These are phyloP conservation scores for Lentinula boryana DNA, from an alignment of 768 basidiomycete species.

Conservation along the genomic window DNA sequence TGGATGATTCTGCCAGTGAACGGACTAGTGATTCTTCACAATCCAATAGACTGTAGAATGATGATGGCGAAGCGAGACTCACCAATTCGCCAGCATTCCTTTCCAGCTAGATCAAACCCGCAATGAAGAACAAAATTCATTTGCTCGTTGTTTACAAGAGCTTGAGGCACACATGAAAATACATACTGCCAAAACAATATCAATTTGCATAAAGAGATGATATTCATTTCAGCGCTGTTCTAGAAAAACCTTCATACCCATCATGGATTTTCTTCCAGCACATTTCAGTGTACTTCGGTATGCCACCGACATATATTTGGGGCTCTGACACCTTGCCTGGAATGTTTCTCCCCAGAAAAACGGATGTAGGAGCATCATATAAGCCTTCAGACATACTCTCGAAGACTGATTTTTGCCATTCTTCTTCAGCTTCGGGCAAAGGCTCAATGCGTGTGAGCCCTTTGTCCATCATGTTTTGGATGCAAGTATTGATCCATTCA, in stretches of 20 bases:
- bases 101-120: too few species aligned
- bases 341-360: not conserved
- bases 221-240: not conserved
- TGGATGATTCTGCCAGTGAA: too few species aligned
- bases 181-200: too few species aligned
- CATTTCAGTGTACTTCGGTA: not conserved
- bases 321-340: not conserved
- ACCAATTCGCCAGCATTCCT: too few species aligned
- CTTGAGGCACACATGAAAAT: too few species aligned
- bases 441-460: not conserved
- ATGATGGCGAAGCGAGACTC: too few species aligned
- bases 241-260: conserved; percentile 2
- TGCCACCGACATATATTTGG: not conserved
- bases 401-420: not conserved
- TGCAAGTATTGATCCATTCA: conserved; percentile 3
- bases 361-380: not conserved
- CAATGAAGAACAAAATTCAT: too few species aligned
- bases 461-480: not conserved
- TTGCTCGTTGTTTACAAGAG: too few species aligned
- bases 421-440: not conserved
- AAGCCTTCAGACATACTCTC: not conserved
- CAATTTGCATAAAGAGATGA: too few species aligned
- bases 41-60: too few species aligned
- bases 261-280: not conserved
- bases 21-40: too few species aligned